Base-by-base conservation (phyloP, 257 asterid genomes). In the Nicotiana tomentosiformis region DNA sequence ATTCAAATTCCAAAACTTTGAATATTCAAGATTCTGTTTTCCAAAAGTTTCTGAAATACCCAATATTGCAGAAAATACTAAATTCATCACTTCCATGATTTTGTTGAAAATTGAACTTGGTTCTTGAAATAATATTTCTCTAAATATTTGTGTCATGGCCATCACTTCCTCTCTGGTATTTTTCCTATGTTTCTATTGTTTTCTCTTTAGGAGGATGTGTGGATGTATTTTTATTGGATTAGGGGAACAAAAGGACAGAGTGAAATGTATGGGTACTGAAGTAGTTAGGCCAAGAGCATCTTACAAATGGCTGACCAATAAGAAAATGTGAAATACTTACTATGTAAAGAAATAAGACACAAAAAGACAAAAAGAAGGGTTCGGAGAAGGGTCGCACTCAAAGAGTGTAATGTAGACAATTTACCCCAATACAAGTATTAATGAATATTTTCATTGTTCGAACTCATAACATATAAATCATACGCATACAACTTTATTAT, bases 1-100 rank as follows among this genome's bases (percentile, higher is more conserved):
- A 23, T 74, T 74, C 80, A 74, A 1, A 74, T 74, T 74, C 80
- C 80, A 74, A 16, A 74, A 74, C 16, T 74, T 74, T 26, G 80
- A 74, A 74, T 74, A 74, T 7, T 74, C 80, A 49, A 74, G 43
- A 74, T 74, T 74, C 29, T 74, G 80, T 26, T 49, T 74, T 0
- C 64, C 64, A 0, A 14, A 6, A 20, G 8, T 64, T 49, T 74
- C 80, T 74, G 64, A 74, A 51, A 26, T 12, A 74, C 64, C 62
- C 80, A 74, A 49, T 7, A 74, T 74, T 46, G 62, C 80, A 6
- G 64, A 74, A 15, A 74, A 12, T 74, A 74, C 5, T 49, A 51
- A 0, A 26, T 74, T 74, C 9, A 74, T 4, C 62, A 74, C 18
- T 23, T 26, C 16, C 80, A 74, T 49, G 3, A 74, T 61, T 49